Evolutionary conservation across 805 yeast species (phyloP), one percentile per base, ranked within the genome.

Genomic region (Kodamaea sagamina): DNA sequence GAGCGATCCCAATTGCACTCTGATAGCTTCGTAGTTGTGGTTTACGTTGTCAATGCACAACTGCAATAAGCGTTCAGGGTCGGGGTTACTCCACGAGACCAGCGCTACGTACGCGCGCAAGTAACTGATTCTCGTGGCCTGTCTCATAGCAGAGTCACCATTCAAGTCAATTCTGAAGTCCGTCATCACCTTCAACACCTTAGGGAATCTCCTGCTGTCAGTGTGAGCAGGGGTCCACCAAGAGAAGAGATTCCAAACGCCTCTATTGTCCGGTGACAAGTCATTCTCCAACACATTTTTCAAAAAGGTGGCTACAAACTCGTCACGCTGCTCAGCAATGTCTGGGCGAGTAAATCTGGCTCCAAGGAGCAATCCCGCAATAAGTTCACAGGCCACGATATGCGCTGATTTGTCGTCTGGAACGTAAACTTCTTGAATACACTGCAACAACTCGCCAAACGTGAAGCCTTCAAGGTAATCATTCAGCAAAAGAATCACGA

Each of bases 391-490:
- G 1, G 77, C 71, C 8, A 84, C 81, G 21, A 93, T 81, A 57
- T 90, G 95, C 2, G 85, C 68, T 11, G 88, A 78, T 52, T 84
- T 85, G 45, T 89, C 96, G 44, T 80, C 82, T 21, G 74, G 70
- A 10, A 77, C 77, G 54, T 84, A 87, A 6, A 74, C 57, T 4
- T 67, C 71, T 4, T 65, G 63, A 13, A 85, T 64, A 1, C 82
- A 50, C 0, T 67, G 72, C 17, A 84, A 55, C 6, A 86, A 53
- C 5, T 86, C 87, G 1, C 66, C 67, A 41, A 79, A 71, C 0
- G 67, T 50, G 12, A 86, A 50, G 2, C 63, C 50, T 3, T 75
- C 62, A 7, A 70, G 65, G 11, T 65, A 63, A 1, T 71, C 78
- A 39, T 71, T 68, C 4, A 78, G 64, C 12, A 75, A 63, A 26